A percentile compares a stretch with the other conserved stretches of the same genome.
These are phyloP conservation scores for Geotrichum klebahnii DNA, from an alignment of 1,139 yeast genomes.

Conservation along the genomic window DNA sequence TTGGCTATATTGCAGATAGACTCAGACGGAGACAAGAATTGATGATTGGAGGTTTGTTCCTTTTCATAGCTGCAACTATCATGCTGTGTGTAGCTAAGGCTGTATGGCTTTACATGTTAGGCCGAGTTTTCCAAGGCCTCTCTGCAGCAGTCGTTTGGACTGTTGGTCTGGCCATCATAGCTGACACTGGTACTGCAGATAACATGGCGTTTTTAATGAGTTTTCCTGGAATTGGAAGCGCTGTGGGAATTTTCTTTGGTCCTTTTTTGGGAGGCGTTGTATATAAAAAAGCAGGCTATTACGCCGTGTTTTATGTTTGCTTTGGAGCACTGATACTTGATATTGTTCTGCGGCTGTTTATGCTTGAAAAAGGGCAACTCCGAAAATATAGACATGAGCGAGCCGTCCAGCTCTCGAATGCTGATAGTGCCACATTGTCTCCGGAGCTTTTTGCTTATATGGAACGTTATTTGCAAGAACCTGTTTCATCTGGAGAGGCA, in stretches of 20 bases:
- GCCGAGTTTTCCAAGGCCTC: constrained; percentile 38
- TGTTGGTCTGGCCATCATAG: constrained; percentile 39
- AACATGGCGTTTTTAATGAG: constrained; percentile 33
- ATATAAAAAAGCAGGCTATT: constrained; percentile 38
- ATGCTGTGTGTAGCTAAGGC: constrained; percentile 33
- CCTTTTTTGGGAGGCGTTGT: constrained; percentile 40
- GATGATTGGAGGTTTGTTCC: constrained; percentile 36
- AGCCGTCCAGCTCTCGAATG: constrained; percentile 3
- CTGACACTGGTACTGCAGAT: constrained; percentile 33
- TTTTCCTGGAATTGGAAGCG: constrained; percentile 36
- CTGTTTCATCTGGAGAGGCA: background rate
- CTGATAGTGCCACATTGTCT: background rate
- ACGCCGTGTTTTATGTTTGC: constrained; percentile 36
- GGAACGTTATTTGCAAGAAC: constrained; percentile 4
- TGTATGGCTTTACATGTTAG: constrained; percentile 33
- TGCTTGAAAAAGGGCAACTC: constrained; percentile 30
- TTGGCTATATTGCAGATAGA: constrained; percentile 35
- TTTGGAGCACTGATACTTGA: constrained; percentile 36
- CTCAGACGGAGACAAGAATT: constrained; percentile 29
- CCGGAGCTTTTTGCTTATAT: constrained; percentile 2
- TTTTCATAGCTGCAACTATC: constrained; percentile 35
- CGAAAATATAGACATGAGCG: background rate
- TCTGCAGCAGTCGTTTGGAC: constrained; percentile 40
- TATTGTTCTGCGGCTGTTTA: constrained; percentile 35
- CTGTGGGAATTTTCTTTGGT: constrained; percentile 36